Evolutionary conservation across 352 stramenopile species (phyloP), one percentile per base, ranked within the genome.

Genomic region (Phytophthora ohioensis): DNA sequence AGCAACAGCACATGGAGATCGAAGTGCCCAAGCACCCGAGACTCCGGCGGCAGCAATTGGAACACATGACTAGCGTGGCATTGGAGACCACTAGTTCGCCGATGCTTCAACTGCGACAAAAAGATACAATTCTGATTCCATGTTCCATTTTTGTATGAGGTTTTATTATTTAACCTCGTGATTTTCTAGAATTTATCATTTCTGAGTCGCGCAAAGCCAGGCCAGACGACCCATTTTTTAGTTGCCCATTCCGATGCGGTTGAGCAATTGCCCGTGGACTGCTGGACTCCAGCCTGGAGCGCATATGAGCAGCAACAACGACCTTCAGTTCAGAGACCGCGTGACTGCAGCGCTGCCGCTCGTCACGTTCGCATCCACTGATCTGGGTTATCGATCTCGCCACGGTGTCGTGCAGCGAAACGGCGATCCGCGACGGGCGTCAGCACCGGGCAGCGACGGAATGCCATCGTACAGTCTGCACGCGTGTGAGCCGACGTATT

Each of bases 171-270:
- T 58, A 47, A 47, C 52, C 52, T 46, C 27, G 31, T 47, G 39
- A 21, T 57, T 69, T 4, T 57, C 13, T 15, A 57, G 52, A 53
- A 58, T 69, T 69, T 64, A 69, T 63, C 62, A 69, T 56, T 49
- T 57, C 62, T 69, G 52, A 69, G 17, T 61, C 51, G 53, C 30
- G 49, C 56, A 46, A 49, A 10, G 41, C 15, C 49, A 34, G 34
- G 35, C 12, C 35, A 13, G 5, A 3, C 4, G 13, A 55, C 32
- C 61, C 51, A 62, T 51, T 68, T 56, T 56, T 8, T n/a, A 27
- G 21, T 9, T 4, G 2, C 39, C 31, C 32, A 52, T 61, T 61
- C 43, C 3, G 12, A 0, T 21, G 11, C 8, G 34, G n/a, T 13
- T 32, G 32, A 43, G 5, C 41, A 5, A 0, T 46, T 46, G 41